phyloP scores from a whole-genome alignment of 1,284 basidiomycete species.

The Phlebopus sp. region DNA sequence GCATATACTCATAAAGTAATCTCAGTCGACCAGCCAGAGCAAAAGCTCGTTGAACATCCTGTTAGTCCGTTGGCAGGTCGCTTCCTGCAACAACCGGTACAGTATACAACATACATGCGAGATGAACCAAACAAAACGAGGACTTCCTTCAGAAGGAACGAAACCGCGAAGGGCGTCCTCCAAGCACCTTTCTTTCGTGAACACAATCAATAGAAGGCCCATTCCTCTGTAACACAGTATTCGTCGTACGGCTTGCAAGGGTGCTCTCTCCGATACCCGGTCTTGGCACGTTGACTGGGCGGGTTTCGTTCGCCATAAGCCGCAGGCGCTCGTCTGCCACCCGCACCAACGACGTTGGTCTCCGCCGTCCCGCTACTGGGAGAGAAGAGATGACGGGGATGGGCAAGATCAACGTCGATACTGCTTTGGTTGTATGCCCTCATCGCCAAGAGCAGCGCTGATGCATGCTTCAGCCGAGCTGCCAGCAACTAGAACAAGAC shows the following conservation, averaged over 20 bases:
- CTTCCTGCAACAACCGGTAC: constrained; percentile 4
- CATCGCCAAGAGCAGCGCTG: constrained; percentile 49
- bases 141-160: constrained; percentile 1
- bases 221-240: constrained; percentile 73
- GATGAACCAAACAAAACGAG: not conserved
- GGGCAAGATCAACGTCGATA: constrained; percentile 28
- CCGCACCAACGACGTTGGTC: constrained; percentile 33
- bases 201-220: constrained; percentile 50
- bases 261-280: constrained; percentile 39
- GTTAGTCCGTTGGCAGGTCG: no score
- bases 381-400: constrained; percentile 32
- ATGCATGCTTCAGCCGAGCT: constrained; percentile 8
- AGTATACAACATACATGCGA: constrained; percentile 21
- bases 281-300: constrained; percentile 33
- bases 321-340: constrained; percentile 25
- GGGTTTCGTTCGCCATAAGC: constrained; percentile 25
- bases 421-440: constrained; percentile 33
- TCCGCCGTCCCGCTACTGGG: constrained; percentile 33
- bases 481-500: constrained; percentile 2
- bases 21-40: not conserved
- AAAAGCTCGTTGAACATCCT: no score
- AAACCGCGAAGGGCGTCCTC: not conserved
- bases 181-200: not conserved
- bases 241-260: constrained; percentile 57
- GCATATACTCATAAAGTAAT: constrained; percentile 8